Evolutionary conservation across 345 rosid species (phyloP).

Genomic region (Adansonia digitata): DNA sequence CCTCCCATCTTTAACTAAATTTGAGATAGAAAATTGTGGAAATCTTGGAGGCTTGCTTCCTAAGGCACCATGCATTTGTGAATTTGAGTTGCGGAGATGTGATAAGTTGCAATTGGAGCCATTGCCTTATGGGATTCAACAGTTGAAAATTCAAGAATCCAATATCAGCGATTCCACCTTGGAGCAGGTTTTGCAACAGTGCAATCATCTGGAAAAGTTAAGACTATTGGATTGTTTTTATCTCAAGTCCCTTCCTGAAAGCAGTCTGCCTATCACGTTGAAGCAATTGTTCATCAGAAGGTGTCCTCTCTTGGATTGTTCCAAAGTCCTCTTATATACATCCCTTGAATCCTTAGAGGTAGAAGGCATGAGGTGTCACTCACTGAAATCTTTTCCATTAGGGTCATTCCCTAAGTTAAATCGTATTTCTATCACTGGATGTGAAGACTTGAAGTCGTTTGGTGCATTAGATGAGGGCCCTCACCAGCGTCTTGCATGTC

Average conservation of each 20-base stretch:
- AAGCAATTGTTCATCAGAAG: fast-evolving
- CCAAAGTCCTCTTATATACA: neutral
- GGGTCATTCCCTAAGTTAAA: neutral
- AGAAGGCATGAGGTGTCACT: fast-evolving
- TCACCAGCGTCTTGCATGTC: neutral
- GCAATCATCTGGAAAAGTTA: neutral
- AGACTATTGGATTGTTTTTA: fast-evolving
- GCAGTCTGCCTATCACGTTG: neutral
- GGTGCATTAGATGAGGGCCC: neutral
- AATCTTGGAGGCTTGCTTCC: neutral
- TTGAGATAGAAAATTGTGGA: neutral
- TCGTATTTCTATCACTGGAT: fast-evolving
- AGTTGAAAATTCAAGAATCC: neutral
- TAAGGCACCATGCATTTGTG: neutral
- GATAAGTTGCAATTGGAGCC: neutral
- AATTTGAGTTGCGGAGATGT: neutral
- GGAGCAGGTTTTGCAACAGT: neutral
- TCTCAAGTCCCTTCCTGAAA: neutral
- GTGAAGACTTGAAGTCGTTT: neutral
- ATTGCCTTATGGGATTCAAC: neutral
- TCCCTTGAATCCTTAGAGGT: neutral
- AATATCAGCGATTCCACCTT: neutral
- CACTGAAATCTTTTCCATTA: neutral
- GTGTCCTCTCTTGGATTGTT: neutral
- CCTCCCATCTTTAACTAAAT: neutral